Percentiles rank a stretch among this genome's conserved stretches.
Evolutionary conservation across 2,329 filamentous ascomycete species (phyloP).

Genomic region (Fusarium xylarioides): DNA sequence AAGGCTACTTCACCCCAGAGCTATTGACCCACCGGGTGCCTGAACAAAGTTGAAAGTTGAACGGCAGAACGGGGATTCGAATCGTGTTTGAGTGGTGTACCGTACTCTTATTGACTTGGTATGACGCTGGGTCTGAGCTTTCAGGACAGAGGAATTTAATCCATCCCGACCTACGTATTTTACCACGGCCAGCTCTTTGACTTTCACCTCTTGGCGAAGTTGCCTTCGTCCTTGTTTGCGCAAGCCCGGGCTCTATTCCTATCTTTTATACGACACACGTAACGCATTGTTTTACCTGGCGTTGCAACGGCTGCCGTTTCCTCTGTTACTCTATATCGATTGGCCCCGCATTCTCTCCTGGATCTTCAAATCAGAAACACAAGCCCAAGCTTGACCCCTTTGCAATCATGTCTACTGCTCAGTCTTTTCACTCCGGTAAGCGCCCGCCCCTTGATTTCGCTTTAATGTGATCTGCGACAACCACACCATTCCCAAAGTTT

Average conservation of each 20-base stretch:
- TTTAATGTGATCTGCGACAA: constrained; percentile 43
- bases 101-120: constrained; percentile 38
- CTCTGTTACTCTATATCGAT: constrained; percentile 20
- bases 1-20: constrained; percentile 25
- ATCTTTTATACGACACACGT: constrained; percentile 15
- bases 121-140: constrained; percentile 46
- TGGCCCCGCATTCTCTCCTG: constrained; percentile 35
- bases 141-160: constrained; percentile 45
- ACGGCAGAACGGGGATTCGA: constrained; percentile 37
- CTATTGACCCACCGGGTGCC: constrained; percentile 38
- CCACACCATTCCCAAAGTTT: constrained; percentile 21
- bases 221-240: constrained; percentile 8
- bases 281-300: constrained; percentile 29
- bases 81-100: constrained; percentile 35
- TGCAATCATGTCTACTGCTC: constrained; percentile 43
- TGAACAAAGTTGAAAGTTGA: constrained; percentile 31
- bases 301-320: constrained; percentile 30
- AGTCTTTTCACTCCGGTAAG: constrained; percentile 43
- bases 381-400: constrained; percentile 38
- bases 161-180: constrained; percentile 40
- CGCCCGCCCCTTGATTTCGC: constrained; percentile 44
- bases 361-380: constrained; percentile 40
- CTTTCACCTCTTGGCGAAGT: constrained; percentile 20
- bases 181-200: constrained; percentile 25
- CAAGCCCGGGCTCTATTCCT: constrained; percentile 8